These are phyloP conservation scores for Gossypium davidsonii DNA, from an alignment of 441 rosid genomes.

Conservation along the genomic window DNA sequence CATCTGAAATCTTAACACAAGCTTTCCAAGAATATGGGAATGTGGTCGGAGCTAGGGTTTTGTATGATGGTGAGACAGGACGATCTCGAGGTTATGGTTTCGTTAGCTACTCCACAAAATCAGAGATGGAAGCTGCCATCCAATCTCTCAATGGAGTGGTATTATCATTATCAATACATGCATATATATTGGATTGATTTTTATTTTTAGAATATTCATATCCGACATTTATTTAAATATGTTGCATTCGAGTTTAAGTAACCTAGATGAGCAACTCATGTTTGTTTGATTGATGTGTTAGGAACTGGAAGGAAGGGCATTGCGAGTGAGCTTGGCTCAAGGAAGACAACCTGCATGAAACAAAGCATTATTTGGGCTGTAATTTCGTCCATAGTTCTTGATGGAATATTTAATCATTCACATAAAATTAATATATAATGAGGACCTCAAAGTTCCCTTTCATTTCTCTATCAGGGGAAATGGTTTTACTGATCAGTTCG, in stretches of 20 bases:
- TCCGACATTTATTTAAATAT: too few species aligned
- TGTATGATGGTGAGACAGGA: slow-evolving; percentile 76
- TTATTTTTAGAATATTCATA: too few species aligned
- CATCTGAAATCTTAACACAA: slow-evolving; percentile 57
- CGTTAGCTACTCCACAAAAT: slow-evolving; percentile 51
- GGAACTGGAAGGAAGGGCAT: slow-evolving; percentile 74
- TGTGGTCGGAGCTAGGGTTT: slow-evolving; percentile 76
- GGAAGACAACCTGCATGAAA: slow-evolving; percentile 42
- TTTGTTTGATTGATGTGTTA: slow-evolving; percentile 10
- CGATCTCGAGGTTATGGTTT: slow-evolving; percentile 80
- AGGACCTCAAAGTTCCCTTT: too few species aligned
- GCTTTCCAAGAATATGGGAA: slow-evolving; percentile 70
- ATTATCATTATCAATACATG: not conserved
- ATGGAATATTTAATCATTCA: too few species aligned
- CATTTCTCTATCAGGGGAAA: too few species aligned
- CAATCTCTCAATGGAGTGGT: slow-evolving; percentile 65
- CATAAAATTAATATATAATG: too few species aligned
- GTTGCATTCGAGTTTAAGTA: too few species aligned
- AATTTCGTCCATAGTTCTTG: too few species aligned
- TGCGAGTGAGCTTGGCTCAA: slow-evolving; percentile 65
- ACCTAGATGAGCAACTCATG: not conserved
- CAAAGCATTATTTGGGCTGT: not conserved
- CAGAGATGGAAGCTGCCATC: slow-evolving; percentile 76
- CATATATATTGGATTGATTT: not conserved
- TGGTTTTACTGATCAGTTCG: too few species aligned